Evolutionary conservation across 306 rosid species (phyloP).

Genomic region (Spatholobus suberectus): DNA sequence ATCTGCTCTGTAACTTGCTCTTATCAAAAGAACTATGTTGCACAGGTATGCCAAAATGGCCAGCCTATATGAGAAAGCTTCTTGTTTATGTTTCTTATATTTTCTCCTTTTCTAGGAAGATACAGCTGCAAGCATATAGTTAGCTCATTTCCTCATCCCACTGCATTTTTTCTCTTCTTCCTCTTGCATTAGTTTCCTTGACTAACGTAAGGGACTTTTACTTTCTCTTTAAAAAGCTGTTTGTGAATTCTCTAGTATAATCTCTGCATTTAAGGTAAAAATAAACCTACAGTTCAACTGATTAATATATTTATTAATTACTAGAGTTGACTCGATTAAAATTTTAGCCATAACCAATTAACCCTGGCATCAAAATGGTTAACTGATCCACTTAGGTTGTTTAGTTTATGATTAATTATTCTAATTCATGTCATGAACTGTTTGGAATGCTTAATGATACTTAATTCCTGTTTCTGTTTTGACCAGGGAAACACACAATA

Average conservation of each 20-base stretch:
- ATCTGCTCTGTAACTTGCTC: not conserved
- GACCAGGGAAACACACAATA: constrained; percentile 92
- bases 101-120: not conserved
- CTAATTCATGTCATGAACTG: constrained; percentile 1
- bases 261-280: not conserved
- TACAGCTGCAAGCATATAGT: constrained; percentile 6
- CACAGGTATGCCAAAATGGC: not conserved
- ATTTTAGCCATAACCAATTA: not conserved
- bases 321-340: not conserved
- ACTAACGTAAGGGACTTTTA: not conserved
- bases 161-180: not conserved
- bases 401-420: constrained; percentile 29
- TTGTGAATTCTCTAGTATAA: constrained; percentile 4
- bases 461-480: constrained; percentile 37
- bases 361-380: constrained; percentile 9
- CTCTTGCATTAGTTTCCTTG: not conserved
- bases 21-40: not conserved
- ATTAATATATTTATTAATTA: not conserved
- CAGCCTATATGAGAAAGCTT: constrained; percentile 3
- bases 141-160: constrained; percentile 16
- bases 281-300: constrained; percentile 23
- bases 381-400: constrained; percentile 3
- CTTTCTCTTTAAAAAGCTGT: not conserved
- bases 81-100: constrained; percentile 23
- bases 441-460: constrained; percentile 28